Evolutionary conservation across 1,139 yeast genomes (phyloP).

Genomic region (Nakaseomyces bracarensis): DNA sequence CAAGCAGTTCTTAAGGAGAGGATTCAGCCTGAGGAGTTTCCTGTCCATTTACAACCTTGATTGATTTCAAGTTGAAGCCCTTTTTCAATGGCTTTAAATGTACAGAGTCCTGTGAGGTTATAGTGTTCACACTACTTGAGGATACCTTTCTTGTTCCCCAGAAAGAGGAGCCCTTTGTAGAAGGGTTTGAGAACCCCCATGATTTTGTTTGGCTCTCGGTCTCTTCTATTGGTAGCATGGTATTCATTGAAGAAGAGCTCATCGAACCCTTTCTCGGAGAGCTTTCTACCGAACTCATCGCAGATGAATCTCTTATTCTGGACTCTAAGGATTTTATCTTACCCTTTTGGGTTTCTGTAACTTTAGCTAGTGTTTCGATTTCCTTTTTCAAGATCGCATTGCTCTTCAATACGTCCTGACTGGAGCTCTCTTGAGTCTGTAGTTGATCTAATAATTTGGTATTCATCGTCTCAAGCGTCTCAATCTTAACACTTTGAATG

Average conservation of each 20-base stretch:
- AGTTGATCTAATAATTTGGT: constrained; percentile 18
- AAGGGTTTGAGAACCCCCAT: constrained; percentile 14
- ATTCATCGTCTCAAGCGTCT: constrained; percentile 19
- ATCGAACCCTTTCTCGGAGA: constrained; percentile 11
- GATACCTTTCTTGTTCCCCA: constrained; percentile 16
- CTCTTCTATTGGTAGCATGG: constrained; percentile 14
- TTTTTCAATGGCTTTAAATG: constrained; percentile 14
- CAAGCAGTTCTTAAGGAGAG: constrained; percentile 18
- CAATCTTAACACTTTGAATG: constrained; percentile 12
- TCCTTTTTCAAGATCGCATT: constrained; percentile 17
- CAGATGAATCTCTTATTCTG: constrained; percentile 8
- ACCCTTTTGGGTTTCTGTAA: constrained; percentile 15
- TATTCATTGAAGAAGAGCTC: constrained; percentile 13
- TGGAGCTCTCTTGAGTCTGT: constrained; percentile 16
- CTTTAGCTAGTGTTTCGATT: constrained; percentile 12
- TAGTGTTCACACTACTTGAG: constrained; percentile 12
- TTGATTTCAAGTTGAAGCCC: constrained; percentile 13
- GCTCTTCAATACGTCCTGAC: constrained; percentile 14
- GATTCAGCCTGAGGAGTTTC: neutral
- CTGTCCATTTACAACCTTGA: constrained; percentile 5
- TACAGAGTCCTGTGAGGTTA: constrained; percentile 15
- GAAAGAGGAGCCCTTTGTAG: constrained; percentile 5
- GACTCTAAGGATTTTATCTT: constrained; percentile 14
- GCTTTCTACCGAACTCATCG: constrained; percentile 1
- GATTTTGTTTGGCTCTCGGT: constrained; percentile 10